These are phyloP conservation scores for Metschnikowia drakensbergensis DNA, from an alignment of 805 yeast species.

Conservation along the genomic window DNA sequence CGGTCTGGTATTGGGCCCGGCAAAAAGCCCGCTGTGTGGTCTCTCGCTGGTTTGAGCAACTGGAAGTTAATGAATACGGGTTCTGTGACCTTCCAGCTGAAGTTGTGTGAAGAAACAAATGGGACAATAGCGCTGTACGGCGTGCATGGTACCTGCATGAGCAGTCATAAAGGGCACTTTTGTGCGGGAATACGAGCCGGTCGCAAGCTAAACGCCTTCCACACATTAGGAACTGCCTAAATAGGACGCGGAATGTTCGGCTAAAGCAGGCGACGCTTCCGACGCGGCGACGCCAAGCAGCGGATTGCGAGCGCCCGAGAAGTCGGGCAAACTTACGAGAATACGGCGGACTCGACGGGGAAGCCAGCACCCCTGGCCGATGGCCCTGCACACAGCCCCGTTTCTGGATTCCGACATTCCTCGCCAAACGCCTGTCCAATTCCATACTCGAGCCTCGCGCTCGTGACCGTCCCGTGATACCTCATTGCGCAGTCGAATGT, in stretches of 20 bases:
- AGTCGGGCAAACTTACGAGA: no score
- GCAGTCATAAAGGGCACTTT: neutral
- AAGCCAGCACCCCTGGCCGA: neutral
- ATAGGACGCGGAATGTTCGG: constrained; percentile 2
- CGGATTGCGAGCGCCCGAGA: no score
- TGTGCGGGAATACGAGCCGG: constrained; percentile 2
- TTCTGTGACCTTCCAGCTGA: no score
- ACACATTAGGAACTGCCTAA: neutral
- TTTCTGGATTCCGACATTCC: neutral
- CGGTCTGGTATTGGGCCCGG: no score
- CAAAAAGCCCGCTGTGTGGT: no score
- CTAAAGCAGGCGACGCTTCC: neutral
- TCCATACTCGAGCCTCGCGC: neutral
- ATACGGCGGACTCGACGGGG: no score
- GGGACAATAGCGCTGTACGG: neutral
- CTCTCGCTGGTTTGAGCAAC: no score
- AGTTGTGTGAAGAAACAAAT: neutral
- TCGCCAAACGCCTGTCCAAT: constrained; percentile 1
- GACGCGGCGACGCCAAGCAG: no score
- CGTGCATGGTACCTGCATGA: constrained; percentile 5
- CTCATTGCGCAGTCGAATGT: constrained; percentile 1
- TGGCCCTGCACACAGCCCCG: neutral
- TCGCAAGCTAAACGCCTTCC: constrained; percentile 2
- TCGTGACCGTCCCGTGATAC: constrained; percentile 4
- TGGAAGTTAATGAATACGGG: no score